Evolutionary conservation across 2,329 filamentous ascomycete genomes (phyloP), one percentile per base, ranked within the genome.

Genomic region (Epichloe typhina): DNA sequence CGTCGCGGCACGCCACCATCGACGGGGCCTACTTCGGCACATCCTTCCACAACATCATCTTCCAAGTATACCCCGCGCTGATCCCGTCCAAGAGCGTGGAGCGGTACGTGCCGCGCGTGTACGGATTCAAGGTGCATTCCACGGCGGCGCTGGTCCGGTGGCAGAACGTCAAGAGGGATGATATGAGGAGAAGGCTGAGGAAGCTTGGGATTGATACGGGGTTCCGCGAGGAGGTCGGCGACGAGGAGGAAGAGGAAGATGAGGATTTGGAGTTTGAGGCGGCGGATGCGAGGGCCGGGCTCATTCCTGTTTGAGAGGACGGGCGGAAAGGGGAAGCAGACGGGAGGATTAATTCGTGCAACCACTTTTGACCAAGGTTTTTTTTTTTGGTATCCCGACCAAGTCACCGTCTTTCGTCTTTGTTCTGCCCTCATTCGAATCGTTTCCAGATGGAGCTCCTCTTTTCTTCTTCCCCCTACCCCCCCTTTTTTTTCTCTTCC

Each of bases 11-110:
- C 69, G 89, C 90, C 47, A 80, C 86, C 53, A 96, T 98, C 62
- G 93, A 98, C 66, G 93, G 93, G 56, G 93, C 93, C 57, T 98
- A 97, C 76, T 98, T 98, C 60, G 93, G 93, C 59, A 90, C 91
- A 46, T 95, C 88, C 3, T 98, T 98, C 75, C 91, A 96, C 76
- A 96, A 96, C 71, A 96, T 98, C 69, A 82, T 98, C 55, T 97
- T 98, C 74, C 93, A 98, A 68, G 93, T 98, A 50, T 97, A 97
- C 66, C 91, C 93, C 5, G 82, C 86, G 23, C 77, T 98, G 59
- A 82, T 94, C 48, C 93, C 93, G 3, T 74, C 82, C 58, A 98
- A 97, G 76, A 88, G 82, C 59, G 75, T 83, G 55, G 83, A 88
- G 56, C 81, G 93, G 58, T 96, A 97, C 69, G 80, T 91, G 51